Conservation (phyloP, 1,139 yeast species). For the Yamadazyma oceani region DNA sequence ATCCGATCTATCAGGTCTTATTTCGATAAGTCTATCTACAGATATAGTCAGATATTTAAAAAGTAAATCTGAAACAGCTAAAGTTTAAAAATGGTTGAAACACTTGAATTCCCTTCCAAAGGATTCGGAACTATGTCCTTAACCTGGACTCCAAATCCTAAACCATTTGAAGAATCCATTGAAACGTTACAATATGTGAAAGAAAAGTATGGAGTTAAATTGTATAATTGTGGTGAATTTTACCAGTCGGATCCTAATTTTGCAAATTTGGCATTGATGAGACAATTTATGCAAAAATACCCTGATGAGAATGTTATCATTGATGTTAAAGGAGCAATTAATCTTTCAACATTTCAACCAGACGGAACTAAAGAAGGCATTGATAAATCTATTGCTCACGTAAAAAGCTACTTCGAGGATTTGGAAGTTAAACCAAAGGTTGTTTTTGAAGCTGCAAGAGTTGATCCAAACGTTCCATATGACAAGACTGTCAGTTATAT, state of each 20-base stretch:
- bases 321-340: constrained; percentile 57
- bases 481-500: constrained; percentile 52
- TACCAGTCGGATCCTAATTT: constrained; percentile 53
- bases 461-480: constrained; percentile 50
- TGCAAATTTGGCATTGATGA: constrained; percentile 46
- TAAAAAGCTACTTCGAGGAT: constrained; percentile 36
- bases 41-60: too few species aligned
- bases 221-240: constrained; percentile 77
- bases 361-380: constrained; percentile 51
- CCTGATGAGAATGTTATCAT: constrained; percentile 55
- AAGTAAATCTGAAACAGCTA: too few species aligned
- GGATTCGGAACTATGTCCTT: constrained; percentile 70
- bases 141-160: constrained; percentile 53
- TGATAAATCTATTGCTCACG: constrained; percentile 49
- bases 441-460: constrained; percentile 68
- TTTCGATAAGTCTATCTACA: too few species aligned
- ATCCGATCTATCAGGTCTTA: too few species aligned
- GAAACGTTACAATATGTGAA: constrained; percentile 46
- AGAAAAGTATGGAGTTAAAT: constrained; percentile 47
- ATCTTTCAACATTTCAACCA: constrained; percentile 37
- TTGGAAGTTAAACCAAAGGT: constrained; percentile 44
- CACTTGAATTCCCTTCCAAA: constrained; percentile 8
- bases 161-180: constrained; percentile 47
- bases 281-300: constrained; percentile 48
- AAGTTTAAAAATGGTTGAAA: constrained; percentile 10